Evolutionary conservation across 140 eudicot species (phyloP).

Genomic region (Cichorium intybus): DNA sequence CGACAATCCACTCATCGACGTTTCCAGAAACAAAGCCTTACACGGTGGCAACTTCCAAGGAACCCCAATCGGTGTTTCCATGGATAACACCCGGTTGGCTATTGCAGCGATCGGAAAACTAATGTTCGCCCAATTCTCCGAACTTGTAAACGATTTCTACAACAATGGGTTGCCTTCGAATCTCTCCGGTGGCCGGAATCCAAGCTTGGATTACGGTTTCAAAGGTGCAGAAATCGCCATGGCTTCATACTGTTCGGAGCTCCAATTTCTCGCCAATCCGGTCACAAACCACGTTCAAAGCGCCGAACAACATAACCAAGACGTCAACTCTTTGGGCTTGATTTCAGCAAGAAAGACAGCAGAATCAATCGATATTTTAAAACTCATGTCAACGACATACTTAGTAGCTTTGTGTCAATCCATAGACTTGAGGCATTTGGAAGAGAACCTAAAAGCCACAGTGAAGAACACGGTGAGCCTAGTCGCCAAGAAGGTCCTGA

Average conservation of each 20-base stretch:
- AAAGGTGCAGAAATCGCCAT: constrained; percentile 93
- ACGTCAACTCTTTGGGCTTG: constrained; percentile 81
- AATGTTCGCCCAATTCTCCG: constrained; percentile 90
- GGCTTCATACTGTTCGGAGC: constrained; percentile 95
- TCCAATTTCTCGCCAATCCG: constrained; percentile 84
- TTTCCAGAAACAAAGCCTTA: constrained; percentile 76
- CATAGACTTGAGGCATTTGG: constrained; percentile 78
- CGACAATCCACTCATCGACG: constrained; percentile 90
- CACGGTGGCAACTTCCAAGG: constrained; percentile 99
- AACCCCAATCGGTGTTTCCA: constrained; percentile 91
- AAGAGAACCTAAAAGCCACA: constrained; percentile 60
- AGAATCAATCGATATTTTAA: constrained; percentile 77
- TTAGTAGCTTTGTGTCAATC: constrained; percentile 84
- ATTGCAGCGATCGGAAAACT: constrained; percentile 81
- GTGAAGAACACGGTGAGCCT: constrained; percentile 80
- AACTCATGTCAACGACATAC: constrained; percentile 80
- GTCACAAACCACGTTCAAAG: constrained; percentile 95
- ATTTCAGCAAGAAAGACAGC: constrained; percentile 76
- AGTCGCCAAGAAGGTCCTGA: constrained; percentile 64
- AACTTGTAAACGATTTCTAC: constrained; percentile 85
- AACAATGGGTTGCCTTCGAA: constrained; percentile 93
- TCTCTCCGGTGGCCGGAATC: constrained; percentile 79
- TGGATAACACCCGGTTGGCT: constrained; percentile 84
- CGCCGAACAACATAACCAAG: constrained; percentile 98
- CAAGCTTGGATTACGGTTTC: constrained; percentile 94